Evolutionary conservation across 257 asterid genomes (phyloP).

Genomic region (Solanum tarijense): DNA sequence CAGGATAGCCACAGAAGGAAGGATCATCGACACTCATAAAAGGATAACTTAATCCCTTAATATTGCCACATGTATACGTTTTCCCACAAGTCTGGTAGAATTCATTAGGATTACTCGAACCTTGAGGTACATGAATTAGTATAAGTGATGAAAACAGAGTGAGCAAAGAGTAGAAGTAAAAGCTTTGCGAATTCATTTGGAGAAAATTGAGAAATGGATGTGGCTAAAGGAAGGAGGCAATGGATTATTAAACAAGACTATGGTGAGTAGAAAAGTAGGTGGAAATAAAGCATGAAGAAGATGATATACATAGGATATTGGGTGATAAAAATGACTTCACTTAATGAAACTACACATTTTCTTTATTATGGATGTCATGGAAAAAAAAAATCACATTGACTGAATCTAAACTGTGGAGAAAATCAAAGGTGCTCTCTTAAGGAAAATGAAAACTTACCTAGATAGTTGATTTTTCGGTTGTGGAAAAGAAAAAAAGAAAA

Average conservation of each 20-base stretch:
- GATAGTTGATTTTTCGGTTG: not conserved
- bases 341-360: not conserved
- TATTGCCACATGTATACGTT: constrained; percentile 42
- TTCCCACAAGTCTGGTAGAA: constrained; percentile 30
- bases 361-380: constrained; percentile 6
- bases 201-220: not conserved
- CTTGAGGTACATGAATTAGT: constrained; percentile 13
- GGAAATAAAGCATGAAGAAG: not conserved
- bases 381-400: not conserved
- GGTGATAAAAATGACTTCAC: constrained; percentile 1
- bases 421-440: not conserved
- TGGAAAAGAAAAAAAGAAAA: not conserved
- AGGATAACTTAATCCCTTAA: constrained; percentile 42
- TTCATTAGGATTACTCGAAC: constrained; percentile 6
- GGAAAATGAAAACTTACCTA: not conserved
- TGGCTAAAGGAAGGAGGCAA: not conserved
- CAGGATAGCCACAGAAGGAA: constrained; percentile 59
- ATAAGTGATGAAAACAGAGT: not conserved
- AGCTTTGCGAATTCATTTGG: constrained; percentile 29
- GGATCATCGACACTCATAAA: constrained; percentile 41
- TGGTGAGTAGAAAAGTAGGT: constrained; percentile 13
- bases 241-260: not conserved
- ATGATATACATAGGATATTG: constrained; percentile 3
- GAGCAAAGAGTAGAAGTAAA: constrained; percentile 11
- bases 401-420: not conserved